These are phyloP conservation scores for Colletotrichum orchidophilum DNA, from an alignment of 2,329 filamentous ascomycete genomes.

Conservation along the genomic window DNA sequence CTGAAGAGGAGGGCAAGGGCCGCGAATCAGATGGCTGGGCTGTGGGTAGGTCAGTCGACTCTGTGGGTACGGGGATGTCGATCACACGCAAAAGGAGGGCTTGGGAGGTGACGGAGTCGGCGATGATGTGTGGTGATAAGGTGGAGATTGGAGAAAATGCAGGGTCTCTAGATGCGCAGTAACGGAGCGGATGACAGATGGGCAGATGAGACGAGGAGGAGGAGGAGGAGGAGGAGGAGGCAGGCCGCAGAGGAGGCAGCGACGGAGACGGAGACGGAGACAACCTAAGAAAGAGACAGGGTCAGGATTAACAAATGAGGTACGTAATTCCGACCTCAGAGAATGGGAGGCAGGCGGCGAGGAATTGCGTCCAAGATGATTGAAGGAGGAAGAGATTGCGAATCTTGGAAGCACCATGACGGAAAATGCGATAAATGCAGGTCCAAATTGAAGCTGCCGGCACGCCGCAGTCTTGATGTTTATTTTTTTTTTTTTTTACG, in stretches of 20 bases:
- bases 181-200: neutral
- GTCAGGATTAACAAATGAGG: neutral
- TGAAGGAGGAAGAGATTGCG: conserved; percentile 31
- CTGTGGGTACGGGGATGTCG: conserved; percentile 27
- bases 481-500: neutral
- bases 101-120: conserved; percentile 9
- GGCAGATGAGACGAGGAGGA: neutral
- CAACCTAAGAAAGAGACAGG: neutral
- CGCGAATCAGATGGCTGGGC: conserved; percentile 23
- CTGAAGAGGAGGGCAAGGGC: neutral
- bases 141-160: conserved; percentile 11
- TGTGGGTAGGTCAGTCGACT: neutral
- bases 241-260: neutral
- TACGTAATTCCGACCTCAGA: neutral
- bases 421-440: conserved; percentile 18
- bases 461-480: neutral
- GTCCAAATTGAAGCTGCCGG: conserved; percentile 3
- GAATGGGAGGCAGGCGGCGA: neutral
- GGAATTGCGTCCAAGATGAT: neutral
- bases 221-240: neutral
- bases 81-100: conserved; percentile 23
- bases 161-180: neutral
- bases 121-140: neutral
- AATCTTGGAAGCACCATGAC: conserved; percentile 20
- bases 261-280: neutral